Conservation (phyloP, 2,329 filamentous ascomycete genomes). For the Hypomyces rosellus region DNA sequence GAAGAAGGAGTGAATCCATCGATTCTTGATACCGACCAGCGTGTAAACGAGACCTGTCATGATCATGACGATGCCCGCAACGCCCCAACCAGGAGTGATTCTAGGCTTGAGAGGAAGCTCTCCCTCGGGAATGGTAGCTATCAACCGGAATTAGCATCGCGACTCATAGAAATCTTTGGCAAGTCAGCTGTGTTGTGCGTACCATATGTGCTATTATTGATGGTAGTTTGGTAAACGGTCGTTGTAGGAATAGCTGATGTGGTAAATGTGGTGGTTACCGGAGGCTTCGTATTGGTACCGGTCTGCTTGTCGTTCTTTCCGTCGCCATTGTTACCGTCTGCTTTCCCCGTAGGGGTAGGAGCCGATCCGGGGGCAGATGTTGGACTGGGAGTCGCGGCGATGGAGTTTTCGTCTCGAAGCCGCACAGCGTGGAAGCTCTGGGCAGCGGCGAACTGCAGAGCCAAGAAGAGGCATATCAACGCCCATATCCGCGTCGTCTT, state of each 20-base stretch:
- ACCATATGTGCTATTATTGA: conserved; percentile 14
- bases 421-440: conserved; percentile 28
- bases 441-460: conserved; percentile 31
- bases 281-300: neutral
- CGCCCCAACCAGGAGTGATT: conserved; percentile 74
- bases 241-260: conserved; percentile 7
- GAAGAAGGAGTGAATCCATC: conserved; percentile 72
- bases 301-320: conserved; percentile 7
- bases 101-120: conserved; percentile 64
- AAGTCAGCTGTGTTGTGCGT: neutral
- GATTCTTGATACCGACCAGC: conserved; percentile 76
- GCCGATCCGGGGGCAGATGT: neutral
- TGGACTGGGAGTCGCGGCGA: conserved; percentile 2
- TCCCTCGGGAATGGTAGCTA: conserved; percentile 42
- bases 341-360: neutral
- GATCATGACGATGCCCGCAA: conserved; percentile 73
- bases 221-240: conserved; percentile 14
- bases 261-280: neutral
- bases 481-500: conserved; percentile 29
- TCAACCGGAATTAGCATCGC: neutral
- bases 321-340: neutral
- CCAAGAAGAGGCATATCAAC: conserved; percentile 33
- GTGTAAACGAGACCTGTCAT: conserved; percentile 63
- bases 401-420: conserved; percentile 22
- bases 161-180: no score